Evolutionary conservation across 2,329 filamentous ascomycete genomes (phyloP), one percentile per base, ranked within the genome.

Genomic region (Aspergillus terreus): DNA sequence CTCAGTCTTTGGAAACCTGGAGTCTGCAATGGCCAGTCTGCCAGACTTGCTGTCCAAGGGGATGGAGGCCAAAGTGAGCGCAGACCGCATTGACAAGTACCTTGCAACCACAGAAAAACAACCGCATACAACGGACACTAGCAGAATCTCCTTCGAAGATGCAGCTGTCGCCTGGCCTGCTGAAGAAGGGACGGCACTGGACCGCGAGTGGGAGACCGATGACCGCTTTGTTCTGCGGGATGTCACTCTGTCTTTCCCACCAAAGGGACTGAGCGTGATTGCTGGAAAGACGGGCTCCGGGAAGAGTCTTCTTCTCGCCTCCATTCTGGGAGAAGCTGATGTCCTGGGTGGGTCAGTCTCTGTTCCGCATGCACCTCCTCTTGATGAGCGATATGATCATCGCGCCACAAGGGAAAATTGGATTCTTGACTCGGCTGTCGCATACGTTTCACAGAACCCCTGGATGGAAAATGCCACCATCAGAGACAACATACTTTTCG

Each of bases 391-490:
- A 32, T 80, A 82, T 56, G 87, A 92, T 61, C 69, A 74, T 47
- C 80, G 83, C 55, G 87, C 87, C 2, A 86, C 72, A 7, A 72
- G 65, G 43, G 71, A 71, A 3, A 77, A 90, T 58, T 92, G 87
- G 88, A 84, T 88, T 46, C 78, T 91, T 19, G 80, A 85, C 11
- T 80, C 80, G 3, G 81, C 86, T 1, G 79, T 91, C 44, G 88
- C 88, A 0, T 92, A 85, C 59, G 86, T 92, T 32, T 82, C 86
- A 1, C 88, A 92, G 64, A 90, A 87, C 6, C 88, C 89, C 0
- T 94, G 88, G 89, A 88, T 94, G 45, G 88, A 92, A 63, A 92
- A 92, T 60, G 87, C 86, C 1, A 87, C 83, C 5, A 84, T 95
- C 55, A 83, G 81, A 50, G 84, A 90, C 42, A 95, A 94, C 59